Evolutionary conservation across 345 rosid genomes (phyloP).

Genomic region (Euphorbia pulcherrima): DNA sequence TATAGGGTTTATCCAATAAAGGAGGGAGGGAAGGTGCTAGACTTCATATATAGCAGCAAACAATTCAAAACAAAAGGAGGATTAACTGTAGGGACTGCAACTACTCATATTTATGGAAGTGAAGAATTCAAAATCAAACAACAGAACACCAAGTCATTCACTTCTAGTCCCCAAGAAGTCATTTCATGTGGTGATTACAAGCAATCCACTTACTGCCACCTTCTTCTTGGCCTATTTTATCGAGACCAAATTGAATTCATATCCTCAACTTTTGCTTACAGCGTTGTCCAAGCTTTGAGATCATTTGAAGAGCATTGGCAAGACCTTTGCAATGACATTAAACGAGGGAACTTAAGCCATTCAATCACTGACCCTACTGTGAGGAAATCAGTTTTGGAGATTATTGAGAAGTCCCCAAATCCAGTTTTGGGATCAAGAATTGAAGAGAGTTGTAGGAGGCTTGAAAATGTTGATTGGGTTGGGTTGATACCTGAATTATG

Average conservation of each 20-base stretch:
- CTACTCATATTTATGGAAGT: constrained; percentile 80
- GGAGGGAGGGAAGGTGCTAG: constrained; percentile 82
- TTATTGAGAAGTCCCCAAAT: constrained; percentile 40
- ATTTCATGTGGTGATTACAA: constrained; percentile 71
- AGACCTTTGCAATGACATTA: constrained; percentile 66
- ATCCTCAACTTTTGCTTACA: constrained; percentile 78
- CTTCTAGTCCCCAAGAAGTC: constrained; percentile 81
- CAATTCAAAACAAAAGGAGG: constrained; percentile 73
- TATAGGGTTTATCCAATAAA: constrained; percentile 70
- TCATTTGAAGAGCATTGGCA: constrained; percentile 68
- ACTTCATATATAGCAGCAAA: constrained; percentile 81
- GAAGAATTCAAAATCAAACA: constrained; percentile 85
- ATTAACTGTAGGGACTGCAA: constrained; percentile 73
- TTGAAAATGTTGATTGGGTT: constrained; percentile 47
- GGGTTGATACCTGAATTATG: constrained; percentile 62
- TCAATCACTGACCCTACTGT: constrained; percentile 45
- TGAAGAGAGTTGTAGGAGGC: constrained; percentile 43
- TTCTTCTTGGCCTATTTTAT: constrained; percentile 72
- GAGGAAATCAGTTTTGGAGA: constrained; percentile 58
- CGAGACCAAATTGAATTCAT: constrained; percentile 58
- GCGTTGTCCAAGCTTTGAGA: constrained; percentile 75
- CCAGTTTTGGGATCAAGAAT: constrained; percentile 51
- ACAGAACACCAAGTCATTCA: constrained; percentile 59
- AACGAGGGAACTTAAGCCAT: constrained; percentile 42
- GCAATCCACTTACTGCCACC: constrained; percentile 88